A percentile compares a stretch with the other conserved stretches of the same genome.
Conservation (phyloP, 2,329 filamentous ascomycete genomes). For the Alternaria sp. region DNA sequence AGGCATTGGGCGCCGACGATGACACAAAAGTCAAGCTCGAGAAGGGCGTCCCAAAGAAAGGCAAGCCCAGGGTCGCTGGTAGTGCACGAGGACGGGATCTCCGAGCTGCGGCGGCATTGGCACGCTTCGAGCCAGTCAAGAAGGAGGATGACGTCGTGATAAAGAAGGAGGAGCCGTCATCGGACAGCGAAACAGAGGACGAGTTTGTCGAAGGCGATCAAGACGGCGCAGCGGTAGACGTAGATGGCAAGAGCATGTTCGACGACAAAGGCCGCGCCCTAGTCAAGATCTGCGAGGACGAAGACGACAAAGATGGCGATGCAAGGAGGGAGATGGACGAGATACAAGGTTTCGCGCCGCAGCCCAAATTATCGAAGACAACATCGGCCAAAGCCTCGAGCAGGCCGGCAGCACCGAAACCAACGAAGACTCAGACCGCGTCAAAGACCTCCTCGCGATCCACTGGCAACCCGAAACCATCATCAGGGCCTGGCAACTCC, state of each 20-base stretch:
- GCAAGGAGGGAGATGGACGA: constrained; percentile 68
- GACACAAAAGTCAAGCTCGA: constrained; percentile 70
- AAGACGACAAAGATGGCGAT: constrained; percentile 54
- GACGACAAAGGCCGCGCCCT: constrained; percentile 70
- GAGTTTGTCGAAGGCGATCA: constrained; percentile 44
- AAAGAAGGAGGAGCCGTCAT: constrained; percentile 44
- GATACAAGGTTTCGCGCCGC: constrained; percentile 58
- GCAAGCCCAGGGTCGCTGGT: constrained; percentile 74
- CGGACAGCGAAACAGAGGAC: constrained; percentile 45
- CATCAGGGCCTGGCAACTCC: neutral
- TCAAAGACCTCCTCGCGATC: neutral
- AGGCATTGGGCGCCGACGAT: constrained; percentile 73
- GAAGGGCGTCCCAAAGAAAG: constrained; percentile 65
- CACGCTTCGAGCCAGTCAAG: constrained; percentile 67
- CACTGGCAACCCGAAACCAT: neutral
- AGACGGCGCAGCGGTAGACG: constrained; percentile 64
- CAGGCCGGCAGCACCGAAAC: neutral
- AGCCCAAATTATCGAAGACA: constrained; percentile 8
- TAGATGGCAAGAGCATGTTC: constrained; percentile 68
- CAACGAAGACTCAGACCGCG: neutral
- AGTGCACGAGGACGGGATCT: constrained; percentile 78
- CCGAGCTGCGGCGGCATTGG: constrained; percentile 76
- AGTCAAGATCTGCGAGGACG: constrained; percentile 77
- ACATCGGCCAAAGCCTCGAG: neutral
- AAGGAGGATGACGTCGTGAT: constrained; percentile 52